Percentiles rank a stretch among this genome's conserved stretches.
These are phyloP conservation scores for Thalassiosira exigua DNA, from an alignment of 352 stramenopile genomes.

Conservation along the genomic window DNA sequence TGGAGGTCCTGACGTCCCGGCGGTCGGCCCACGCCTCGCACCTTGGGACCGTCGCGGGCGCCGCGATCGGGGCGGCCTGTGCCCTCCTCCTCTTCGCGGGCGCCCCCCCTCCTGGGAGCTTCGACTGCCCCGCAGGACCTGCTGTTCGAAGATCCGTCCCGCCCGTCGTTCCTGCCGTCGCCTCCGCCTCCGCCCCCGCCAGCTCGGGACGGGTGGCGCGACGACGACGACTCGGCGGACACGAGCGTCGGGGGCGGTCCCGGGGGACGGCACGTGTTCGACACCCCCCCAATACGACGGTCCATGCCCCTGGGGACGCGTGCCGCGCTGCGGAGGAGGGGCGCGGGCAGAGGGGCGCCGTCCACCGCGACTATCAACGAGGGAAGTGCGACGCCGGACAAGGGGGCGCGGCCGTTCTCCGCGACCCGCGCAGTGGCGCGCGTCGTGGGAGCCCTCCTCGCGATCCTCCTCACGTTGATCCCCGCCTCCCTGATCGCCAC, in stretches of 20 bases:
- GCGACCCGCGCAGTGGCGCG: slow-evolving; percentile 19
- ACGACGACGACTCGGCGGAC: slow-evolving; percentile 55
- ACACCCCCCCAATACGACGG: slow-evolving; percentile 53
- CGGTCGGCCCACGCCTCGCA: slow-evolving; percentile 46
- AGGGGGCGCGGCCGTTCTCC: slow-evolving; percentile 28
- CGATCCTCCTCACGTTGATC: slow-evolving; percentile 51
- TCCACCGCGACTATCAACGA: slow-evolving; percentile 13
- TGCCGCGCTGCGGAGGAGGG: slow-evolving; percentile 47
- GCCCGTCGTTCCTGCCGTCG: slow-evolving; percentile 30
- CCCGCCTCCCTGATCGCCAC: slow-evolving; percentile 53
- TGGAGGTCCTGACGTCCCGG: slow-evolving; percentile 40
- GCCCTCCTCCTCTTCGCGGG: slow-evolving; percentile 45
- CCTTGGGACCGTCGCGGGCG: slow-evolving; percentile 29
- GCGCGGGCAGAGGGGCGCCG: neutral
- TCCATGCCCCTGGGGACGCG: slow-evolving; percentile 37
- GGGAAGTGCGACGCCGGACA: slow-evolving; percentile 19
- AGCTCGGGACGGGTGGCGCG: slow-evolving; percentile 4
- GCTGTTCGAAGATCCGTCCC: slow-evolving; percentile 7
- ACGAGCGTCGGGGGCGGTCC: slow-evolving; percentile 41
- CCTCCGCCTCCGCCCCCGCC: slow-evolving; percentile 40
- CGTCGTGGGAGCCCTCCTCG: slow-evolving; percentile 48
- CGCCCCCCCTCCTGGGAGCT: slow-evolving; percentile 11
- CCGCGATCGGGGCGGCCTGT: slow-evolving; percentile 21
- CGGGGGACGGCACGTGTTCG: slow-evolving; percentile 35
- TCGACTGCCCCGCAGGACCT: slow-evolving; percentile 30